Evolutionary conservation across 179 eudicot genomes (phyloP).

Genomic region (Heliamphora pulchella): DNA sequence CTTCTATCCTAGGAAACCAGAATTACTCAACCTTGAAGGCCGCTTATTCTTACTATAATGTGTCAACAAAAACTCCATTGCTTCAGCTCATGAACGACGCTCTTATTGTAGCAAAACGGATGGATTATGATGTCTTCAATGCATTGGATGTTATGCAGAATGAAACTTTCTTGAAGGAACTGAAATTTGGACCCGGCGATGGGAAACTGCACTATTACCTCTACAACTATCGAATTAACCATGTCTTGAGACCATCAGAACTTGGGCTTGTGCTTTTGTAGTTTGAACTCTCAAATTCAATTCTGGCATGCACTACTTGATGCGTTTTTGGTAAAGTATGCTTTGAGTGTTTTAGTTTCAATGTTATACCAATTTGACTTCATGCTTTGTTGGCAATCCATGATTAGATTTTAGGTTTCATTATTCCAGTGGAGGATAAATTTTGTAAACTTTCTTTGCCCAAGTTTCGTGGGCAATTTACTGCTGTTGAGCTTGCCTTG

Average conservation of each 20-base stretch:
- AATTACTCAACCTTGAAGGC: slow-evolving; percentile 59
- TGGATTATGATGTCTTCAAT: slow-evolving; percentile 66
- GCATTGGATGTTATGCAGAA: slow-evolving; percentile 76
- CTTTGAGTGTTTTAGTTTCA: slow-evolving; percentile 1
- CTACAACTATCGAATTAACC: slow-evolving; percentile 59
- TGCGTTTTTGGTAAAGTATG: slow-evolving; percentile 11
- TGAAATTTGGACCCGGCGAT: slow-evolving; percentile 74
- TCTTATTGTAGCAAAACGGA: slow-evolving; percentile 55
- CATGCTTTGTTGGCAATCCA: slow-evolving; percentile 4
- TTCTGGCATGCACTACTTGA: not conserved
- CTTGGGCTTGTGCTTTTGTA: slow-evolving; percentile 75
- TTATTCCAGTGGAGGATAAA: not conserved
- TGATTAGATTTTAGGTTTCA: slow-evolving; percentile 1
- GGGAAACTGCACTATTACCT: slow-evolving; percentile 80
- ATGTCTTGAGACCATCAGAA: slow-evolving; percentile 57
- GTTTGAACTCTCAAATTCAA: slow-evolving; percentile 10
- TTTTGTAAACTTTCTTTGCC: slow-evolving; percentile 9
- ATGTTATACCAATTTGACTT: not conserved
- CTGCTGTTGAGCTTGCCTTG: slow-evolving; percentile 16
- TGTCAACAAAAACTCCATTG: slow-evolving; percentile 59
- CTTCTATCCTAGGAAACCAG: slow-evolving; percentile 60
- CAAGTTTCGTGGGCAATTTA: not conserved
- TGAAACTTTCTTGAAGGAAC: slow-evolving; percentile 61
- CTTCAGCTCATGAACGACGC: slow-evolving; percentile 75
- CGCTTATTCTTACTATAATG: slow-evolving; percentile 77